Conservation (phyloP, 2,329 filamentous ascomycete species). For the Fusarium nurragi region DNA sequence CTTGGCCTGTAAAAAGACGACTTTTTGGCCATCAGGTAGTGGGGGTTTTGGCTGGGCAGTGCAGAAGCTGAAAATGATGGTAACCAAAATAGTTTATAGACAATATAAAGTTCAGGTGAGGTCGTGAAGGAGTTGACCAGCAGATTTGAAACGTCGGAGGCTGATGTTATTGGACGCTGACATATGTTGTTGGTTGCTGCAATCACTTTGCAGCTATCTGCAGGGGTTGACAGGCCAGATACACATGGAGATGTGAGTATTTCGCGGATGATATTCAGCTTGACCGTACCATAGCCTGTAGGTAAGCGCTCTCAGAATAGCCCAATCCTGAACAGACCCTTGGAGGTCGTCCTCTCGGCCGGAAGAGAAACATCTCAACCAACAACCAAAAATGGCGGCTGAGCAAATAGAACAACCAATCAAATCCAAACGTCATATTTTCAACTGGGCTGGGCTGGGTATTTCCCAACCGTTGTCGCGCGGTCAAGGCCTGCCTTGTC, state of each 20-base stretch:
- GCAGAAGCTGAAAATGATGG: background rate
- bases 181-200: conserved; percentile 35
- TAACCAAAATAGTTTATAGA: conserved; percentile 2
- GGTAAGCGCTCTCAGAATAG: conserved; percentile 6
- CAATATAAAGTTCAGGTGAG: background rate
- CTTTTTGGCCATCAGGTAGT: background rate
- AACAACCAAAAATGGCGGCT: conserved; percentile 18
- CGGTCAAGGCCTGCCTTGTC: background rate
- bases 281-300: background rate
- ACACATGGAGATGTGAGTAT: background rate
- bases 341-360: background rate
- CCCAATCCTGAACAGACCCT: background rate
- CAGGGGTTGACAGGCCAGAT: conserved; percentile 9
- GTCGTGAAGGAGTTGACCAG: background rate
- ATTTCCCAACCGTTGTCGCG: background rate
- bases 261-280: background rate
- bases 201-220: conserved; percentile 31
- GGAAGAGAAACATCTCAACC: background rate
- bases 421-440: background rate
- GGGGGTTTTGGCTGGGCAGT: background rate
- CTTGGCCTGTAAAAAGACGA: background rate
- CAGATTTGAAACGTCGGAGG: conserved; percentile 12
- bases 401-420: background rate
- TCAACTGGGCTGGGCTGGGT: background rate
- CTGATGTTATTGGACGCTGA: conserved; percentile 51